phyloP scores from a whole-genome alignment of 345 rosid genomes.

The Bruguiera sexangula region DNA sequence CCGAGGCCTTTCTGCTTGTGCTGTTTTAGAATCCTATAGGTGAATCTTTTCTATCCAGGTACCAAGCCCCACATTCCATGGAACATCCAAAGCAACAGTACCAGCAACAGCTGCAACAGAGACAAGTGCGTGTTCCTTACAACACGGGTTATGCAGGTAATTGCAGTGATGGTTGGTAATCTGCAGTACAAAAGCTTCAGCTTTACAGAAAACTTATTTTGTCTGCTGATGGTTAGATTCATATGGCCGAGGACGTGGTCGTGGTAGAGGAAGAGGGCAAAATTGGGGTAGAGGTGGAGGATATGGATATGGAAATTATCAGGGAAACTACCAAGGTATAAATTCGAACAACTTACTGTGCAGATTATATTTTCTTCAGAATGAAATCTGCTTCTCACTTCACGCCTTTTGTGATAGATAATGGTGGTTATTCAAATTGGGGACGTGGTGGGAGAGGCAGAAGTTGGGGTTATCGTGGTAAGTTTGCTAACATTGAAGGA shows the following conservation, averaged over 20 bases:
- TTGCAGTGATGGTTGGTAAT: slow-evolving; percentile 7
- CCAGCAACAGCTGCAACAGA: slow-evolving; percentile 42
- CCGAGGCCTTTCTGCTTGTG: background rate
- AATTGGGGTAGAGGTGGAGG: slow-evolving; percentile 29
- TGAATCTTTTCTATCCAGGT: slow-evolving; percentile 38
- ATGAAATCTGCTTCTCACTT: background rate
- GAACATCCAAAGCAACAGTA: slow-evolving; percentile 54
- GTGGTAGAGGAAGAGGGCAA: slow-evolving; percentile 52
- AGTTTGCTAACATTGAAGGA: slow-evolving; percentile 10
- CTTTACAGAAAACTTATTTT: background rate
- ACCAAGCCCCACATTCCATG: slow-evolving; percentile 64
- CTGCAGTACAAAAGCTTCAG: background rate
- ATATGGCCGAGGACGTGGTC: slow-evolving; percentile 43
- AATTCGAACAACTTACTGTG: background rate
- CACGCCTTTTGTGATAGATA: slow-evolving; percentile 17
- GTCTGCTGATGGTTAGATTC: slow-evolving; percentile 30
- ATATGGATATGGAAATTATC: slow-evolving; percentile 46
- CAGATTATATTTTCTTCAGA: too few relatives aligned
- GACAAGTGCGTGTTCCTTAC: slow-evolving; percentile 45
- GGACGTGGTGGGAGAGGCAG: slow-evolving; percentile 51
- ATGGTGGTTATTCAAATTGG: slow-evolving; percentile 33
- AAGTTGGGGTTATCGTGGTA: slow-evolving; percentile 48
- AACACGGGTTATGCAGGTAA: slow-evolving; percentile 65
- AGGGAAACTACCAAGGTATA: slow-evolving; percentile 7
- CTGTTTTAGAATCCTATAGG: background rate